Evolutionary conservation across 2,329 filamentous ascomycete species (phyloP), one percentile per base, ranked within the genome.

Genomic region (Hymenoscyphus occultus): DNA sequence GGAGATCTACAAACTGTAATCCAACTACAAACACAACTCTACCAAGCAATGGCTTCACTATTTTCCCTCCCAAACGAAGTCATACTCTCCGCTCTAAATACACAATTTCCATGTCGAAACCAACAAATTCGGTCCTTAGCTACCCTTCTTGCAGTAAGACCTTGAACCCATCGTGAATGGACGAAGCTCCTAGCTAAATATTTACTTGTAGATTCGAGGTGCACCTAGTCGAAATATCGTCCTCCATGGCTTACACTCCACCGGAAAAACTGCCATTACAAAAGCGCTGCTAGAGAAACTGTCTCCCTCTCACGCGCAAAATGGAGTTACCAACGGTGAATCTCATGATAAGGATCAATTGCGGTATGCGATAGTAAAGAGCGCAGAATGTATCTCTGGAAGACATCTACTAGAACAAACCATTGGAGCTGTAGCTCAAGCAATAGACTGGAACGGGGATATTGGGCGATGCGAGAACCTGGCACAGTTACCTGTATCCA

Each of bases 211-310:
- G 65, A 65, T 66, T 10, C 56, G 63, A 63, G 65, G 63, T 5
- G 70, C 68, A 28, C 63, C 67, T 45, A 59, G 67, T 59, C 69
- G 66, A 64, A 90, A 91, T 66, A 77, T 97, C 12, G 87, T 97
- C 28, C 77, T 96, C 59, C 88, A 98, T 76, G 95, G 95, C 60
- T 86, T 93, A 39, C 88, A 93, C 73, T 90, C 92, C 1, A 96
- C 93, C 0, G 94, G 93, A 51, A 98, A 98, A 79, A 91, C 87
- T 39, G 85, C 86, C 59, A 83, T 97, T 60, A 81, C 89, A 3
- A 81, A 82, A 64, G 81, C 83, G 2, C 83, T 92, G 16, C 83
- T 96, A 2, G 74, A 83, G 35, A 73, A 75, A 0, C 79, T 84
- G 13, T 73, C 70, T n/a, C 14, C 67, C 5, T 7, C 61, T 9